These are phyloP conservation scores for Pseudopyricularia javanii DNA, from an alignment of 2,329 filamentous ascomycete genomes.

Conservation along the genomic window DNA sequence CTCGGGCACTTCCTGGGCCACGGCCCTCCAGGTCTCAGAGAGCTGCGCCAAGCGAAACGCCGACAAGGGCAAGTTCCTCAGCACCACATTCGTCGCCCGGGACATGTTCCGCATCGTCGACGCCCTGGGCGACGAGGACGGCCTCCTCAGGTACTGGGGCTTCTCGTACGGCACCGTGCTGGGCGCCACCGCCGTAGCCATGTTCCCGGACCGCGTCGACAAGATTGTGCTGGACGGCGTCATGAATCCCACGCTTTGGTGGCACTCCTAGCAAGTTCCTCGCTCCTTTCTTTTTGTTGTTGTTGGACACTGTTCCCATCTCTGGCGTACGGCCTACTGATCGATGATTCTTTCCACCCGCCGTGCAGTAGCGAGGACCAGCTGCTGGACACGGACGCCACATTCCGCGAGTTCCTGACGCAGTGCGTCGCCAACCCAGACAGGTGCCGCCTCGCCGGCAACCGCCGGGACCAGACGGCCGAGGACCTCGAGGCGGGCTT, in stretches of 20 bases:
- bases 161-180: constrained; percentile 25
- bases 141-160: constrained; percentile 25
- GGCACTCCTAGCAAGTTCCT: background rate
- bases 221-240: constrained; percentile 3
- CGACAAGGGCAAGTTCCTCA: constrained; percentile 21
- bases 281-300: background rate
- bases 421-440: constrained; percentile 12
- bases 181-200: constrained; percentile 23
- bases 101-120: constrained; percentile 32
- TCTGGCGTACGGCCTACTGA: too few species aligned
- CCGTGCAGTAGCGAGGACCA: background rate
- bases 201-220: constrained; percentile 18
- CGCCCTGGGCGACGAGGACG: constrained; percentile 23
- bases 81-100: constrained; percentile 28
- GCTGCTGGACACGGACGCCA: constrained; percentile 8
- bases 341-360: background rate
- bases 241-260: constrained; percentile 1
- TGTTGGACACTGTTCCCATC: background rate
- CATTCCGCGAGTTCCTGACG: constrained; percentile 13
- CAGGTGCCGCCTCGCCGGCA: constrained; percentile 13
- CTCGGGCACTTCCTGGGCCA: constrained; percentile 12
- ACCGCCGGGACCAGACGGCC: constrained; percentile 10
- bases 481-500: constrained; percentile 13
- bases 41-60: constrained; percentile 11
- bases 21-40: constrained; percentile 8